Conservation (phyloP, 78 protist genomes). For the Dictyostelium firmibasis region DNA sequence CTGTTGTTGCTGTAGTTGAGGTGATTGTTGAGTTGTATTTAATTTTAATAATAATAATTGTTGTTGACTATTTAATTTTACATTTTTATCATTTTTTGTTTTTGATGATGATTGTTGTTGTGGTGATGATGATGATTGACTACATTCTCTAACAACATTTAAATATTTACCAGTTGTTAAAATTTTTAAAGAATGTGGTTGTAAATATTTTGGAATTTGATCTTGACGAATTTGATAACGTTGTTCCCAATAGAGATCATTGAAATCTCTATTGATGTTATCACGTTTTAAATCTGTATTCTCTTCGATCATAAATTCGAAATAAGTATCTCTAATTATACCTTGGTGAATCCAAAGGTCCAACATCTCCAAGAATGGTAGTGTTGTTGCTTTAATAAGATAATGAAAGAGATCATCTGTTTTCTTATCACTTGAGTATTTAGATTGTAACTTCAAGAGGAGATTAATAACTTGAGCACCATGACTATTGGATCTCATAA, state of each 20-base stretch:
- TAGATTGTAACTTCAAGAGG: not conserved
- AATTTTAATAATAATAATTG: not conserved
- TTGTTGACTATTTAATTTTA: not conserved
- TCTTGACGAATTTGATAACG: constrained; percentile 42
- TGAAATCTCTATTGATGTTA: constrained; percentile 63
- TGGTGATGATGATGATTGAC: not conserved
- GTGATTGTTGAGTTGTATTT: not conserved
- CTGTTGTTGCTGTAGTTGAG: constrained; percentile 11
- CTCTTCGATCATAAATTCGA: constrained; percentile 87
- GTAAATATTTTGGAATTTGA: constrained; percentile 73
- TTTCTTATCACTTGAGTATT: constrained; percentile 39
- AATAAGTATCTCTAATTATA: constrained; percentile 70
- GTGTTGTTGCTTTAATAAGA: constrained; percentile 63
- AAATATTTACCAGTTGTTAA: constrained; percentile 88
- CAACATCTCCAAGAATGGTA: constrained; percentile 87
- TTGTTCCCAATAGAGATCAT: constrained; percentile 77
- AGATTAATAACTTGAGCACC: constrained; percentile 62
- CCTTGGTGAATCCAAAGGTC: constrained; percentile 87
- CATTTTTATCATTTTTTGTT: not conserved
- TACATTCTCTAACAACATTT: constrained; percentile 87
- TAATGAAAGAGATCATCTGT: constrained; percentile 14
- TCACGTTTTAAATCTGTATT: constrained; percentile 52
- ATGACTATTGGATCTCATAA: not conserved
- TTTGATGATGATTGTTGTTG: not conserved
- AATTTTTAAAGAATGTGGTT: not conserved